Conservation (phyloP, 768 basidiomycete species). For the Boletus coccyginus region DNA sequence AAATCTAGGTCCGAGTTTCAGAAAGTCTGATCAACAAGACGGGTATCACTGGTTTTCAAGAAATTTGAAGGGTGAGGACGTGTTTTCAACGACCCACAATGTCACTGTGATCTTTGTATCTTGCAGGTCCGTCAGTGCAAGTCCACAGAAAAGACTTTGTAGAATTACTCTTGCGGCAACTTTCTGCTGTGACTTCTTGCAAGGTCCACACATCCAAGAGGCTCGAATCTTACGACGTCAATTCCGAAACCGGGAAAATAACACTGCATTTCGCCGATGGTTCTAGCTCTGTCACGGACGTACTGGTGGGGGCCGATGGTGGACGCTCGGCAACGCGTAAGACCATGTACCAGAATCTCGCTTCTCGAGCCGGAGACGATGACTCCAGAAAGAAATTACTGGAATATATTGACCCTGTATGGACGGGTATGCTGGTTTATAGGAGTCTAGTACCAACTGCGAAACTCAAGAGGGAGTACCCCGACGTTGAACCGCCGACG, state of each 20-base stretch:
- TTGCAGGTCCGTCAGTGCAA: slow-evolving; percentile 26
- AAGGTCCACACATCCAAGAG: slow-evolving; percentile 36
- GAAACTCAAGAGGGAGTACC: slow-evolving; percentile 30
- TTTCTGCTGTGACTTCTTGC: slow-evolving; percentile 26
- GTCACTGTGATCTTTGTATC: neutral
- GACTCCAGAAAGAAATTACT: slow-evolving; percentile 7
- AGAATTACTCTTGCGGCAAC: slow-evolving; percentile 28
- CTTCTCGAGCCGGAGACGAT: slow-evolving; percentile 2
- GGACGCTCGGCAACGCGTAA: slow-evolving; percentile 36
- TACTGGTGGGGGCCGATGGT: slow-evolving; percentile 45
- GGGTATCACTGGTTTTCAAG: slow-evolving; percentile 29
- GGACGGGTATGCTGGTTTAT: slow-evolving; percentile 40
- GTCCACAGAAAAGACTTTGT: slow-evolving; percentile 41
- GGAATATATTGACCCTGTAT: slow-evolving; percentile 33
- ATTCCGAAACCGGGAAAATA: slow-evolving; percentile 23
- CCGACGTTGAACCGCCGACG: slow-evolving; percentile 25
- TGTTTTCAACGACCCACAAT: neutral
- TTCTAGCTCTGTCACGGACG: slow-evolving; percentile 33
- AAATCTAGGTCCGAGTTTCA: slow-evolving; percentile 22
- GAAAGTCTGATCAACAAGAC: slow-evolving; percentile 34
- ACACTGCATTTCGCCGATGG: slow-evolving; percentile 39
- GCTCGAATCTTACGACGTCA: slow-evolving; percentile 29
- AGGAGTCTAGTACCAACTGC: slow-evolving; percentile 34
- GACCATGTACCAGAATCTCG: slow-evolving; percentile 23
- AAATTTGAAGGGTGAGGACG: slow-evolving; percentile 23